Base-by-base conservation (phyloP, 164 flowering plant genomes). In the Dillenia suffruticosa region DNA sequence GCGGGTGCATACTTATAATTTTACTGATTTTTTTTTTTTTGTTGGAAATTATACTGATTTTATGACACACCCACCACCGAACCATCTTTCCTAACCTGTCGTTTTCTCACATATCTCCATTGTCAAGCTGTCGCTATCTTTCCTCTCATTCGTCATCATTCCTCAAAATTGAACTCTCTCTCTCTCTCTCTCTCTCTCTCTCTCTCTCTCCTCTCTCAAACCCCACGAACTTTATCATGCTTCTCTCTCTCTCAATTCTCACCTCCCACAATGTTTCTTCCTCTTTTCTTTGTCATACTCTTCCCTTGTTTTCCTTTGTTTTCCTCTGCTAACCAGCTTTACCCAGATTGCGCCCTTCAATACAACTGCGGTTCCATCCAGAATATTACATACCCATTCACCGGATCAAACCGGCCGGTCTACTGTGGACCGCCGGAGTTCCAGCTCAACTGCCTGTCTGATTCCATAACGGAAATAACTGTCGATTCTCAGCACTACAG, bases 391-490 rank as follows among this genome's bases (percentile, higher is more conserved):
- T 77, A 68, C 73, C 84, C 84, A 3, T 80, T 80, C 80, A 54
- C 76, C 54, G 67, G 69, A 70, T 73, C 64, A 26, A 58, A 54
- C 54, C 74, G 74, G 19, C 79, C 76, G 2, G 44, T 56, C 57
- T 48, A 72, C 78, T 80, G 82, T 59, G 80, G 84, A 56, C 74
- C 56, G 1, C 78, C 78, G 40, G 74, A 63, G 16, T 76, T 77
- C 71, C 69, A 32, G 1, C 79, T 81, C 46, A 45, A 49, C n/a
- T 81, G 84, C 68, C 47, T 5, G 12, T 32, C 57, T 58, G 64
- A 59, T 54, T n/a, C 44, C 16, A 46, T 40, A 7, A 56, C 77
- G 12, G 63, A 65, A 65, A 40, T 76, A 0, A 65, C 55, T 2
- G 16, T 59, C 56, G 22, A 50, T 26, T 67, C 80, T 0, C 14